Percentiles rank a stretch among this genome's conserved stretches.
Evolutionary conservation across 805 yeast species (phyloP).

Genomic region (Metschnikowia reukaufii): DNA sequence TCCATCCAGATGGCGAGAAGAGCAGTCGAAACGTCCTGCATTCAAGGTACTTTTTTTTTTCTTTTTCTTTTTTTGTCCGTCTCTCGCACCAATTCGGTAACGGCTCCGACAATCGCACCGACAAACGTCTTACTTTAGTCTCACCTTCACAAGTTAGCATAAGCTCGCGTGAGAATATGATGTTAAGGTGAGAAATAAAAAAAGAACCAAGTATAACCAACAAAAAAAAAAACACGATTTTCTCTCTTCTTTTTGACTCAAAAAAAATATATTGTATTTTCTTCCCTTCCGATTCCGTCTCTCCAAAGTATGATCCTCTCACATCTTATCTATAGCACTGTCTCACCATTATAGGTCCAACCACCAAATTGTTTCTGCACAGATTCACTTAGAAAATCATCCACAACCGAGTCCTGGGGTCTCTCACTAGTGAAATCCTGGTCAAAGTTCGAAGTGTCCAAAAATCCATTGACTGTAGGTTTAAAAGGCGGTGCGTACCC

Average conservation of each 20-base stretch:
- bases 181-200: too few species aligned
- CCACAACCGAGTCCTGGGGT: slow-evolving; percentile 94
- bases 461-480: slow-evolving; percentile 81
- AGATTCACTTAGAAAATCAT: slow-evolving; percentile 84
- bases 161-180: background rate
- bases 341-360: slow-evolving; percentile 89
- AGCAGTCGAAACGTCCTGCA: slow-evolving; percentile 3
- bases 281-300: background rate
- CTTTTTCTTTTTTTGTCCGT: background rate
- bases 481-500: slow-evolving; percentile 94
- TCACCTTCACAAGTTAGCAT: background rate
- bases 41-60: background rate
- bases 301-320: background rate
- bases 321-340: slow-evolving; percentile 18
- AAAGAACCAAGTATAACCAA: too few species aligned
- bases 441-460: slow-evolving; percentile 93
- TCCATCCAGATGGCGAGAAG: slow-evolving; percentile 8
- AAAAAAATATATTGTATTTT: too few species aligned
- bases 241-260: too few species aligned
- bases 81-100: background rate
- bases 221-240: too few species aligned
- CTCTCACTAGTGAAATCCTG: slow-evolving; percentile 87
- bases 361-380: slow-evolving; percentile 99
- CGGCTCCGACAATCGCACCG: slow-evolving; percentile 11
- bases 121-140: background rate